These are phyloP conservation scores for Nakaseomyces delphensis DNA, from an alignment of 1,139 yeast species.

Conservation along the genomic window DNA sequence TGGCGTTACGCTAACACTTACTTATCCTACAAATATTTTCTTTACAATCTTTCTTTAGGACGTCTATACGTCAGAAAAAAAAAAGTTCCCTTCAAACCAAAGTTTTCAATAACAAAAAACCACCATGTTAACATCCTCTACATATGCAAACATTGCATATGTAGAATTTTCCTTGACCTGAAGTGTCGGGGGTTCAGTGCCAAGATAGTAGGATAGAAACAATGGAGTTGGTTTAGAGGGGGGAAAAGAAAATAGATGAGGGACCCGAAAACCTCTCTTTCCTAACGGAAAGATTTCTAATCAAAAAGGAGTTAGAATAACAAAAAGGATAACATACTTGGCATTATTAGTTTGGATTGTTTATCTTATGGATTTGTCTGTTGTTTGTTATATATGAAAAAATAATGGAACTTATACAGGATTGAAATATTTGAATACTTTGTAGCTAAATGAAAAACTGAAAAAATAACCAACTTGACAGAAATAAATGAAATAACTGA, in stretches of 20 bases:
- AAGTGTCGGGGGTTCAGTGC: slow-evolving; percentile 87
- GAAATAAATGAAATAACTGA: not conserved
- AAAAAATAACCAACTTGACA: not conserved
- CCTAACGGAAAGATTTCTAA: slow-evolving; percentile 7
- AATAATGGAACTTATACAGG: not conserved
- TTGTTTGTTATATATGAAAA: not conserved
- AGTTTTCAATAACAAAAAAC: too few relatives aligned
- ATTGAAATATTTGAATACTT: too few relatives aligned
- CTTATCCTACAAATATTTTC: not conserved
- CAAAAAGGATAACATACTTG: slow-evolving; percentile 9
- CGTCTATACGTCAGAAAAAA: not conserved
- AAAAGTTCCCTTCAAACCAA: too few relatives aligned
- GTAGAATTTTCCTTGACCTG: too few relatives aligned
- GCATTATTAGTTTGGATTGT: not conserved
- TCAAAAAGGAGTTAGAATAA: slow-evolving; percentile 31
- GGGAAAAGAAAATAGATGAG: slow-evolving; percentile 19
- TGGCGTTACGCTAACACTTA: too few relatives aligned
- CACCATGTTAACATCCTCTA: not conserved
- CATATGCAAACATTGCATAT: not conserved
- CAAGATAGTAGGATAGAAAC: too few relatives aligned
- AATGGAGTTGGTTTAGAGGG: too few relatives aligned
- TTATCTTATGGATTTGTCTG: not conserved
- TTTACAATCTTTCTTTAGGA: not conserved
- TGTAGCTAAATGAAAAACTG: too few relatives aligned
- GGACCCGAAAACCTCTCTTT: slow-evolving; percentile 15